Base-by-base conservation (phyloP, 139 green algal species). In the Zygnema cylindricum region DNA sequence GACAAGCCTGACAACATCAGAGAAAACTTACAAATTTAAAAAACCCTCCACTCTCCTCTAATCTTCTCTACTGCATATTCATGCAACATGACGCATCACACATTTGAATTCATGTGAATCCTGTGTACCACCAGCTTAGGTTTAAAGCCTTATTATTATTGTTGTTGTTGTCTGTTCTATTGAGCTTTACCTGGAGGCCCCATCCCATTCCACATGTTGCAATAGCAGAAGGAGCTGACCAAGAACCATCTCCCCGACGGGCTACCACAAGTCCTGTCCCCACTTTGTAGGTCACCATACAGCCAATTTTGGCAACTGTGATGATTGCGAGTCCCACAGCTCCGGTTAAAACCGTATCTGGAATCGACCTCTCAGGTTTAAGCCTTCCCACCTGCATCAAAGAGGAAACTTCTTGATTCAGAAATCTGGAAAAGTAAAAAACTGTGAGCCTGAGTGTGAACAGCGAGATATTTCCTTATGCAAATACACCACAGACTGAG, bases 211-310 rank as follows among this genome's bases (percentile, higher is more conserved):
- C 84, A 25, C 42, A 43, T 16, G 69, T 84, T 22, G 33, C 69
- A 1, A 89, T 69, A 0, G 84, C 84, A 69, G 69, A 84, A 36
- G 84, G 84, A 0, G 84, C 69, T 23, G 69, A 85, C 84, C 84
- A 89, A 43, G 35, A 32, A 3, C 84, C 33, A 69, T 89, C 84
- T 35, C 36, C 36, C 30, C 76, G 32, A 36, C 76, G 84, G 30
- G 69, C 76, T 76, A 89, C 84, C 84, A 89, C 84, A 0, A 89
- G 84, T 25, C 84, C 84, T 25, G 84, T 89, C 2, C 84, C 84
- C 32, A 77, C n/a, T 0, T 85, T 85, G 84, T 89, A 89, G 35
- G 84, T 89, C 21, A 89, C 39, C 16, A 43, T 55, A 23, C 39
- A 49, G 16, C 84, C 84, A 32, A 43, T 32, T 69, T 89, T 89